Evolutionary conservation across 78 protist species (phyloP).

Genomic region (Dictyostelium capitatum): DNA sequence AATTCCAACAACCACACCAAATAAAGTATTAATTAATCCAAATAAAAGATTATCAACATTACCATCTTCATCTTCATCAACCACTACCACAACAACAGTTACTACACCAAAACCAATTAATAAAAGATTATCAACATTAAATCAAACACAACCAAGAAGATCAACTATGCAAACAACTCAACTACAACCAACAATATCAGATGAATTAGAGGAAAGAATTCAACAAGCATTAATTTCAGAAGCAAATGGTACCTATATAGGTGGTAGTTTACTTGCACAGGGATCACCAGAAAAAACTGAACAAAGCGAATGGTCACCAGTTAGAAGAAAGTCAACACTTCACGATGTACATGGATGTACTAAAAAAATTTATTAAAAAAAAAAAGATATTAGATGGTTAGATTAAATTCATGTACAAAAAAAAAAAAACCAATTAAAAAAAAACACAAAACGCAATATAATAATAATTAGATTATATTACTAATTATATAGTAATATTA

Average conservation of each 20-base stretch:
- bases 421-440: too few species aligned
- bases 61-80: not conserved
- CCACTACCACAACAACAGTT: not conserved
- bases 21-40: not conserved
- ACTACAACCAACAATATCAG: not conserved
- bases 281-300: slow-evolving; percentile 3
- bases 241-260: slow-evolving; percentile 9
- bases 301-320: slow-evolving; percentile 21
- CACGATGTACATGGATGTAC: slow-evolving; percentile 22
- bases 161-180: not conserved
- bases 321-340: slow-evolving; percentile 9
- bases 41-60: not conserved
- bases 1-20: not conserved
- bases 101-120: not conserved
- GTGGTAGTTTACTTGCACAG: not conserved
- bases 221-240: slow-evolving; percentile 8
- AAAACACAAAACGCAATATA: too few species aligned
- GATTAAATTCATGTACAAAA: too few species aligned
- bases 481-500: not conserved
- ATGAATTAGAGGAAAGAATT: slow-evolving; percentile 20
- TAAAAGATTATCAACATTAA: slow-evolving; percentile 17
- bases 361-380: not conserved
- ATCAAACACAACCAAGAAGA: not conserved
- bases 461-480: too few species aligned
- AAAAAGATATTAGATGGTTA: too few species aligned